Conservation (phyloP, 805 yeast species). For the Suhomyces emberorum region DNA sequence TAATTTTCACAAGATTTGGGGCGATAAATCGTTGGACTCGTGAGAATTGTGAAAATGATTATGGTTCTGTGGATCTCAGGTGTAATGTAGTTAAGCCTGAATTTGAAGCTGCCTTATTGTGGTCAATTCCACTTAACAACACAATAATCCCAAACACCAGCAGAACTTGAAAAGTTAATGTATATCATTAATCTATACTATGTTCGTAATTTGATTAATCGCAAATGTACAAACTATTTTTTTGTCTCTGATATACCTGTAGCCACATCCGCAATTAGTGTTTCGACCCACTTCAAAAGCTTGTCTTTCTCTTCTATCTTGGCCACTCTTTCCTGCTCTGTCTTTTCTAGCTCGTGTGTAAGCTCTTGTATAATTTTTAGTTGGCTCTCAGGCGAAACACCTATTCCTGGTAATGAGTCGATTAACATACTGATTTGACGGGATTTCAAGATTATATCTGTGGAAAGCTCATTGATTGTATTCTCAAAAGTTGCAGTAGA, state of each 20-base stretch:
- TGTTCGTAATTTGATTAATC: too few relatives aligned
- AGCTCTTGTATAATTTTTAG: conserved; percentile 58
- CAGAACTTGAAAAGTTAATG: too few relatives aligned
- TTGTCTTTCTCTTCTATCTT: conserved; percentile 64
- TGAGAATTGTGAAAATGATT: too few relatives aligned
- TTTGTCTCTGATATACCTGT: conserved; percentile 49
- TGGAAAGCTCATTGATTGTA: conserved; percentile 71
- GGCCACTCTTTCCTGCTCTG: conserved; percentile 55
- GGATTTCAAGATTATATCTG: conserved; percentile 80
- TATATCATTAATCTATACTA: too few relatives aligned
- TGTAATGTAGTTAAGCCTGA: too few relatives aligned
- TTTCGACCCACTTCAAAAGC: conserved; percentile 59
- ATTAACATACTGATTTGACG: conserved; percentile 84
- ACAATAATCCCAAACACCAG: too few relatives aligned
- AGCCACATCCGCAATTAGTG: conserved; percentile 59
- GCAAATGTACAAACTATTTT: too few relatives aligned
- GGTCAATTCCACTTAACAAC: too few relatives aligned
- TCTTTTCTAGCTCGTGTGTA: conserved; percentile 56
- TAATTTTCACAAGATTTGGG: too few relatives aligned
- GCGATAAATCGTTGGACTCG: too few relatives aligned
- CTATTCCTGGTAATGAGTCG: conserved; percentile 90
- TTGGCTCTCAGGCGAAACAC: conserved; percentile 76
- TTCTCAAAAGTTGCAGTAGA: conserved; percentile 19
- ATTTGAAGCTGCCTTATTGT: too few relatives aligned
- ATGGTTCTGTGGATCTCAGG: too few relatives aligned